These are phyloP conservation scores for Myriosclerotinia curreyana DNA, from an alignment of 2,329 filamentous ascomycete species.

Conservation along the genomic window DNA sequence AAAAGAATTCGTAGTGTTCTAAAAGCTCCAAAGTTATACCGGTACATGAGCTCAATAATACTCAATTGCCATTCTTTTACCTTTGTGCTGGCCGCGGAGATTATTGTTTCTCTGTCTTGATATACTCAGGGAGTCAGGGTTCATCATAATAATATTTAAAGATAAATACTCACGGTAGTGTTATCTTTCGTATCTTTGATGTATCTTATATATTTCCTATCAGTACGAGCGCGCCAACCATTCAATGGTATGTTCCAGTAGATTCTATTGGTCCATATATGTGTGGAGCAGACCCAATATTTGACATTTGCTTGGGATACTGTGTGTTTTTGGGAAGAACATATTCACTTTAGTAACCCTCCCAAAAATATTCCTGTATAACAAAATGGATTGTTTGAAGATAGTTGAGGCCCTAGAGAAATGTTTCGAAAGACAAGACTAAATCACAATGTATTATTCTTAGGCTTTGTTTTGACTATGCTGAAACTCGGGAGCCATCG, in stretches of 20 bases:
- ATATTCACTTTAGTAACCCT: neutral
- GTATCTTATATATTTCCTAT: neutral
- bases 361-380: neutral
- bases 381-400: neutral
- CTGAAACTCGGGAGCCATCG: neutral
- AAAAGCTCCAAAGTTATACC: neutral
- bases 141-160: slow-evolving; percentile 9
- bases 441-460: neutral
- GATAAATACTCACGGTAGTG: slow-evolving; percentile 1
- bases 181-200: slow-evolving; percentile 15
- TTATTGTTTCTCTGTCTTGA: neutral
- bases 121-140: neutral
- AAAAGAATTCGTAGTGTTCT: neutral
- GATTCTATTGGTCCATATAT: too few species aligned
- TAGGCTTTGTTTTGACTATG: neutral
- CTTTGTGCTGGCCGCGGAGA: slow-evolving; percentile 2
- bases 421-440: too few species aligned
- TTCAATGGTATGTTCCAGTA: too few species aligned
- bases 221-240: too few species aligned
- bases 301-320: neutral
- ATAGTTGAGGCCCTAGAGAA: neutral
- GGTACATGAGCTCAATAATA: neutral
- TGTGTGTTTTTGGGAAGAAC: neutral
- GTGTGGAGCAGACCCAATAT: too few species aligned
- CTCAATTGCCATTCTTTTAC: neutral